These are phyloP conservation scores for Schizochytrium sp. DNA, from an alignment of 108 stramenopile species.

Conservation along the genomic window DNA sequence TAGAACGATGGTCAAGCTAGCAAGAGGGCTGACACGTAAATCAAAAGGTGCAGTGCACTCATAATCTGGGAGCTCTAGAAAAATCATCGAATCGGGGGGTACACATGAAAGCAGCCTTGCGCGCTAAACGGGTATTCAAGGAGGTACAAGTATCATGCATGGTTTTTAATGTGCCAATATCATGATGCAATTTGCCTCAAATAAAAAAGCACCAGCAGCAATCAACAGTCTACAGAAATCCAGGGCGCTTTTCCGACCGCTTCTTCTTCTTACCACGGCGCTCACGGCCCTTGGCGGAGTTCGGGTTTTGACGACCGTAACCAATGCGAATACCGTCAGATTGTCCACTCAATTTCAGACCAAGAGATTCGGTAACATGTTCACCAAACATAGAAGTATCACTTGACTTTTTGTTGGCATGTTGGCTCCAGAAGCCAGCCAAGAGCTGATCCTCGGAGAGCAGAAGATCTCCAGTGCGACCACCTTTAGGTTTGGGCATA, in stretches of 20 bases:
- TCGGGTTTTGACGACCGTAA: slow-evolving; percentile 89
- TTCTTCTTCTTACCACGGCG: slow-evolving; percentile 92
- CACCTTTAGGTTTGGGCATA: slow-evolving; percentile 86
- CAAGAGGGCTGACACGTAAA: no score
- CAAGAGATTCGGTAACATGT: slow-evolving; percentile 85
- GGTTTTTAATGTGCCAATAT: no score
- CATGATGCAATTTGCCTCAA: no score
- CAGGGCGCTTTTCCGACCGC: slow-evolving; percentile 49
- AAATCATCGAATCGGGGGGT: no score
- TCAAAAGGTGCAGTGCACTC: no score
- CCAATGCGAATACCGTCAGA: slow-evolving; percentile 81
- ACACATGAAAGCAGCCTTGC: no score
- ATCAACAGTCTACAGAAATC: not conserved
- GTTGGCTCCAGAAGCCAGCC: slow-evolving; percentile 95
- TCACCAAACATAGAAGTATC: slow-evolving; percentile 86
- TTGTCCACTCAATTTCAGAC: slow-evolving; percentile 77
- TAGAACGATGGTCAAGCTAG: no score
- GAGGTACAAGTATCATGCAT: no score
- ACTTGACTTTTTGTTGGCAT: slow-evolving; percentile 82
- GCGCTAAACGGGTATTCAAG: no score
- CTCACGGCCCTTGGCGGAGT: slow-evolving; percentile 89
- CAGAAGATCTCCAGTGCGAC: slow-evolving; percentile 90
- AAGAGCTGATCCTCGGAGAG: slow-evolving; percentile 96
- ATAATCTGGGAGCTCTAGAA: no score
- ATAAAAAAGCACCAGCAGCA: no score